Conservation (phyloP, 306 rosid species). For the Dicorynia guianensis region DNA sequence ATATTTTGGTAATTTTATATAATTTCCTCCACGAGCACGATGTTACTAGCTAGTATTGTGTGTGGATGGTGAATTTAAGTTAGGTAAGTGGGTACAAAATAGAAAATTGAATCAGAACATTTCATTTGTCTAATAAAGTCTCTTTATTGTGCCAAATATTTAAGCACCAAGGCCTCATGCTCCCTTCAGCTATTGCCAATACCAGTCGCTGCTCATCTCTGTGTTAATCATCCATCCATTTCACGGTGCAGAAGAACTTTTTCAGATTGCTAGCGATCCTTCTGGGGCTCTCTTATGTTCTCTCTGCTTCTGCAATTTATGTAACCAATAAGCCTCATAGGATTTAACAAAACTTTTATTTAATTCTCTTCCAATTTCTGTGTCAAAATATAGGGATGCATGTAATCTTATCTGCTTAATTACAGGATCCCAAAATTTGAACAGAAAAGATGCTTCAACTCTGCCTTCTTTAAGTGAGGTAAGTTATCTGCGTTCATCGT, state of each 20-base stretch:
- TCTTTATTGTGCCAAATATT: slow-evolving; percentile 27
- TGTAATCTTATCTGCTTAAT: slow-evolving; percentile 8
- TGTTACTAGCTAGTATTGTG: too few relatives aligned
- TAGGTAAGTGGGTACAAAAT: slow-evolving; percentile 15
- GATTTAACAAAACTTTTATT: background rate
- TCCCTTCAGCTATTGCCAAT: slow-evolving; percentile 17
- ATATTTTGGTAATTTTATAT: too few relatives aligned
- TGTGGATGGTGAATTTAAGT: background rate
- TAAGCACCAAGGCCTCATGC: slow-evolving; percentile 28
- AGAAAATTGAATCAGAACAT: slow-evolving; percentile 24
- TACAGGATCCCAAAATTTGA: slow-evolving; percentile 41
- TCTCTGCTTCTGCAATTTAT: slow-evolving; percentile 45
- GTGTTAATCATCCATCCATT: background rate
- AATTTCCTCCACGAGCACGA: too few relatives aligned
- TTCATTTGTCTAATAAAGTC: background rate
- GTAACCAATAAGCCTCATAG: slow-evolving; percentile 40
- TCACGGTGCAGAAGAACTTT: slow-evolving; percentile 37
- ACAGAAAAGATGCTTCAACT: slow-evolving; percentile 20
- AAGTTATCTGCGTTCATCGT: background rate
- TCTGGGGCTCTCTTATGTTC: slow-evolving; percentile 41
- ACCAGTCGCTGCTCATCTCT: background rate
- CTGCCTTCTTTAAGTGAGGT: slow-evolving; percentile 41
- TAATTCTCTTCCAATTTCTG: background rate
- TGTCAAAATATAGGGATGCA: background rate
- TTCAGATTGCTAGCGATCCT: slow-evolving; percentile 30